Base-by-base conservation (phyloP, 2,329 filamentous ascomycete genomes). In the Ceratocystiopsis sp. region DNA sequence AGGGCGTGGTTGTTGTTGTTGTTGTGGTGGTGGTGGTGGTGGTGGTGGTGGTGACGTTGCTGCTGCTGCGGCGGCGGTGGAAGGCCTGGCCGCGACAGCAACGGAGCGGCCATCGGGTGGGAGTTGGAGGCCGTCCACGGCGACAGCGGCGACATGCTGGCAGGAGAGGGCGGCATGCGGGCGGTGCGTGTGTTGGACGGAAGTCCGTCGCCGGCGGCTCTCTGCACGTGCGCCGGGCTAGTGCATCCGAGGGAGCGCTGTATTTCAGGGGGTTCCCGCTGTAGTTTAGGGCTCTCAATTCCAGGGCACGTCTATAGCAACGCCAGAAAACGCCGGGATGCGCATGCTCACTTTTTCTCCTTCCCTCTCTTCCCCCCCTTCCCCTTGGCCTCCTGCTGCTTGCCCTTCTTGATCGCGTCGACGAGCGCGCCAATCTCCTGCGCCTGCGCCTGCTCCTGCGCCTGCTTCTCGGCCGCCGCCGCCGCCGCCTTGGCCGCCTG, bases 351-450 rank as follows among this genome's bases (percentile, higher is more conserved):
- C n/a, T 21, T 21, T 21, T 21, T 21, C 4, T 21, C 21, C 21
- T 21, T 21, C 4, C 8, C 8, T 21, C 21, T 4, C 21, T 21
- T 4, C 4, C 21, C 8, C 8, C 4, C 21, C 21, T 55, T 55
- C 32, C 49, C 44, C 40, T 51, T 50, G 36, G 35, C 48, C 14
- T 41, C 40, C 42, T 54, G 51, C 33, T 46, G 46, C 42, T 48
- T 51, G 18, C 60, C 61, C 51, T 64, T 65, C 48, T 66, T 67
- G 46, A 69, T 68, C 1, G 62, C 54, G 11, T 62, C 53, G 1
- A 71, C 58, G 2, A 73, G 52, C 3, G 58, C 47, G 46, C 57
- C 53, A 19, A 63, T 56, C 34, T 63, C 60, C 42, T 60, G 49
- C 49, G 55, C 46, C 50, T 55, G 46, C 53, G 57, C 43, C 48